phyloP scores from a whole-genome alignment of 2,329 filamentous ascomycete species.

The Dactylellina parvicollis region DNA sequence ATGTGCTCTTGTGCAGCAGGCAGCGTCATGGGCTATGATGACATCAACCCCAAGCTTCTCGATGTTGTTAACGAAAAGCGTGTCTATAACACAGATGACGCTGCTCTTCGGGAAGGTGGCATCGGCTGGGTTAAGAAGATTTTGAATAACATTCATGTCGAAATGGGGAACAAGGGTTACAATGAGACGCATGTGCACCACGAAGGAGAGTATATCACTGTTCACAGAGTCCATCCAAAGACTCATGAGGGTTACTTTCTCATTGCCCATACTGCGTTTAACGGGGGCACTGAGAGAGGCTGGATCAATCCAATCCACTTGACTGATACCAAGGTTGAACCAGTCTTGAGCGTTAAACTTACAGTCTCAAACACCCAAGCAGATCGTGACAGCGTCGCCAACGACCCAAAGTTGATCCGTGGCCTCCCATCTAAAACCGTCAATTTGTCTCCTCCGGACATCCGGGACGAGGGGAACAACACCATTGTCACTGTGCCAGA shows the following conservation, averaged over 20 bases:
- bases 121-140: slow-evolving; percentile 92
- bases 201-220: slow-evolving; percentile 93
- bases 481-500: slow-evolving; percentile 83
- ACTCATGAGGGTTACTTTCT: slow-evolving; percentile 94
- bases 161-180: slow-evolving; percentile 95
- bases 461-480: slow-evolving; percentile 77
- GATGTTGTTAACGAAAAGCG: slow-evolving; percentile 91
- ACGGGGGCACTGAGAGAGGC: slow-evolving; percentile 84
- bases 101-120: slow-evolving; percentile 70
- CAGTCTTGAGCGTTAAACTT: slow-evolving; percentile 89
- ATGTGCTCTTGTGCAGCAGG: slow-evolving; percentile 96
- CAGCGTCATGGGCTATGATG: slow-evolving; percentile 97
- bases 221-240: slow-evolving; percentile 91
- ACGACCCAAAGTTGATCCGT: slow-evolving; percentile 76
- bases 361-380: slow-evolving; percentile 83
- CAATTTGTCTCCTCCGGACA: slow-evolving; percentile 72
- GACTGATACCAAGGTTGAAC: slow-evolving; percentile 82
- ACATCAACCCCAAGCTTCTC: slow-evolving; percentile 92
- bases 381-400: slow-evolving; percentile 71
- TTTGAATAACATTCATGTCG: slow-evolving; percentile 90
- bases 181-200: slow-evolving; percentile 97
- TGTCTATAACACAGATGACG: slow-evolving; percentile 69
- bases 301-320: slow-evolving; percentile 82
- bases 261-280: slow-evolving; percentile 95
- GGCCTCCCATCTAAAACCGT: slow-evolving; percentile 79